Base-by-base conservation (phyloP, 768 basidiomycete genomes). In the Lactarius sanguifluus region DNA sequence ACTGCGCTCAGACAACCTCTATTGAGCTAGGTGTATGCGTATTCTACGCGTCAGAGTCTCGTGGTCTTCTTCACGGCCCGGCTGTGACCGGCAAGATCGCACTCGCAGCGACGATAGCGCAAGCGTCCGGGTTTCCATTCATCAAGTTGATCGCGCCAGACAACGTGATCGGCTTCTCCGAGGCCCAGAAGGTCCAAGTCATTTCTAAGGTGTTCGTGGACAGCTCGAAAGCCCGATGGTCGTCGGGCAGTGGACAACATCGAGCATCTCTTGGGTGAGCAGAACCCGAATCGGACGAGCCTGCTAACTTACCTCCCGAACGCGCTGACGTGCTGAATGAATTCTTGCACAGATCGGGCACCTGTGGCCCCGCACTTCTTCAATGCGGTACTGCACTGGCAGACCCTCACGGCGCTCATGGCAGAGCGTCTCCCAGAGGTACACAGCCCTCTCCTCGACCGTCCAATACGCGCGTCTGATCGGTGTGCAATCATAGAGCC, bases 81-180 rank as follows among this genome's bases (percentile, higher is more conserved):
- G 84, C 96, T n/a, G 92, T 92, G 4, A 86, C 94, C 9, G 96
- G 97, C 20, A 98, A 98, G 80, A 95, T 96, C 0, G 96, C 96
- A 0, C 79, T 98, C 55, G 96, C 91, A 2, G 96, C 94, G 8
- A 91, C 92, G 5, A 96, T 98, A 63, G 97, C 96, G 2, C 89
- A 92, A 78, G 84, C 85, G 30, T 98, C 96, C n/a, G 81, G 89
- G 69, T 99, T 89, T 77, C 97, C 97, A 0, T 99, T 99, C 81
- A 96, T 98, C 81, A 98, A 98, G 76, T 83, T 98, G 47, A 87
- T 98, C 65, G 92, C 95, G 7, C 30, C 96, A 0, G 97, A 98
- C 73, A 88, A 83, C 71, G 98, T 99, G 97, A 92, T 98, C 68
- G 97, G 97, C 8, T 96, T 86, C 76, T 86, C 88, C n/a, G 97